A percentile compares a stretch with the other conserved stretches of the same genome.
These are phyloP conservation scores for Diaporthe vaccinii DNA, from an alignment of 2,329 filamentous ascomycete species.

Conservation along the genomic window DNA sequence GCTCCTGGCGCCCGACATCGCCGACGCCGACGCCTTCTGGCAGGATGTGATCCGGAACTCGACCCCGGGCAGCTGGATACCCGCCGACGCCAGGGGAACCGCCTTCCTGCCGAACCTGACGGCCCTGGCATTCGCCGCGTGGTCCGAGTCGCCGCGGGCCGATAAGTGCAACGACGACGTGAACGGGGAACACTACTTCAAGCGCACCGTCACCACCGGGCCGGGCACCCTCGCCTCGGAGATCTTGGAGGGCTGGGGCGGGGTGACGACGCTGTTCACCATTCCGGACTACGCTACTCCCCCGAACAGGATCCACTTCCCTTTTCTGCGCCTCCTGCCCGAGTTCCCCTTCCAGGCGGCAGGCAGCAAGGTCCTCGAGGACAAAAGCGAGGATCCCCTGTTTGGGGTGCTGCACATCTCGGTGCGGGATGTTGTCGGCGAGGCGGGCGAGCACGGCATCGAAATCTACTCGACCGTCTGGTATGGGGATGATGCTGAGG, in stretches of 20 bases:
- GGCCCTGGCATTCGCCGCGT: constrained; percentile 44
- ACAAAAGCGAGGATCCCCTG: constrained; percentile 37
- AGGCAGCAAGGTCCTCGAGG: constrained; percentile 44
- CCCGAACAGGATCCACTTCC: constrained; percentile 47
- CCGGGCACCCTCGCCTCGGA: constrained; percentile 42
- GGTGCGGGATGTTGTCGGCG: constrained; percentile 41
- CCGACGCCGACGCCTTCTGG: constrained; percentile 46
- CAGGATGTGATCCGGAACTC: constrained; percentile 43
- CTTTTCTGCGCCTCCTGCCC: constrained; percentile 46
- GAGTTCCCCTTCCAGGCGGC: constrained; percentile 47
- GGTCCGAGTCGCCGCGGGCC: constrained; percentile 44
- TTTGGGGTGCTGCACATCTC: constrained; percentile 46
- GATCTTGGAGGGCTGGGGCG: constrained; percentile 43
- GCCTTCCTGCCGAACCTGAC: constrained; percentile 47
- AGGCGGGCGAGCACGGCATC: constrained; percentile 31
- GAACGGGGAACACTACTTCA: constrained; percentile 50
- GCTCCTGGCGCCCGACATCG: constrained; percentile 45
- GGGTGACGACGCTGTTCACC: constrained; percentile 53
- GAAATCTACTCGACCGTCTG: constrained; percentile 45
- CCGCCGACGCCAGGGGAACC: constrained; percentile 45
- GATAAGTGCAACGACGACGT: constrained; percentile 47
- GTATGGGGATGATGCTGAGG: constrained; percentile 43
- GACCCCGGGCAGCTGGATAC: constrained; percentile 40
- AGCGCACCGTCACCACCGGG: constrained; percentile 42
- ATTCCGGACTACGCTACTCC: constrained; percentile 49